Base-by-base conservation (phyloP, 2,329 filamentous ascomycete genomes). In the Cordyceps pruinosa region DNA sequence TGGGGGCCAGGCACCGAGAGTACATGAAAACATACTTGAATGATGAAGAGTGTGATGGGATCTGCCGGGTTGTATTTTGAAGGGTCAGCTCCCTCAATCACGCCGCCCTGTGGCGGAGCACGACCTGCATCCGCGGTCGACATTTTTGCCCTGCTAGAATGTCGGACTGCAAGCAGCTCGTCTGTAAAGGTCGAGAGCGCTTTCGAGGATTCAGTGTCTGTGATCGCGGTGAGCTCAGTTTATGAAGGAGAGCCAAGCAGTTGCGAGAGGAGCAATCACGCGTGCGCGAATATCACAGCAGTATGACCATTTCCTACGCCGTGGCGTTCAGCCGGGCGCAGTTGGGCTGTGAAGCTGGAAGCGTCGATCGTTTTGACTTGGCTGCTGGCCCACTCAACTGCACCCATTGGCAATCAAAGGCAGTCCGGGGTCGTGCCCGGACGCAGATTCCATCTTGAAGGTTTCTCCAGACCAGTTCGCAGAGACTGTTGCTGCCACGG, bases 11-110 rank as follows among this genome's bases (percentile, higher is more conserved):
- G n/a, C n/a, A n/a, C n/a, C n/a, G n/a, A n/a, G n/a, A n/a, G n/a
- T n/a, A n/a, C n/a, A n/a, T n/a, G n/a, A n/a, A 9, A 12, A 60
- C 68, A 44, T 64, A 75, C 75, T 83, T 91, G 87, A 49, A 91
- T 87, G 65, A 91, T 89, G 71, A 92, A 90, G 47, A 89, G 71
- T 46, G 84, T 82, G 60, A 92, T 85, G 7, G 88, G 89, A 62
- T 90, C 86, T 58, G 82, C 86, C 12, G 85, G 66, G 63, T 87
- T 83, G 72, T 87, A 90, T 30, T 79, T 68, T 30, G 86, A 78
- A 1, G 89, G 89, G 61, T 90, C 85, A 53, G 81, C 73, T 44
- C 85, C 85, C 62, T 90, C 87, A 44, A 93, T 75, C 59, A 93
- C 81, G 61, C 89, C 89, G 56, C 75, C 76, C 61, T 79, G 77